These are phyloP conservation scores for Metschnikowia hibisci DNA, from an alignment of 805 yeast genomes.

Conservation along the genomic window DNA sequence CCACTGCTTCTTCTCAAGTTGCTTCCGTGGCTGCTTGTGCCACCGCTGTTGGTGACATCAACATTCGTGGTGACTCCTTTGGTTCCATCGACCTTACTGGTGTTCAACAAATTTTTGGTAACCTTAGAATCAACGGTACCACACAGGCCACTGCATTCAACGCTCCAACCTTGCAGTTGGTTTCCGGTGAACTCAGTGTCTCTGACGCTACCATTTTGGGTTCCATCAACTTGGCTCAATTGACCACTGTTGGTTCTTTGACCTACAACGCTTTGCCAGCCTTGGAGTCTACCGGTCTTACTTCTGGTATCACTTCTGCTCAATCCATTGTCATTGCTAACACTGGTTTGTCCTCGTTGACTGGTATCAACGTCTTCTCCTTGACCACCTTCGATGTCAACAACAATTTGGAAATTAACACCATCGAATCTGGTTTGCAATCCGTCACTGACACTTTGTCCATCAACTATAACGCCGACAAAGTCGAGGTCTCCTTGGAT, in stretches of 20 bases:
- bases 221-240: conserved; percentile 68
- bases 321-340: conserved; percentile 67
- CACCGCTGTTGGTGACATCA: conserved; percentile 75
- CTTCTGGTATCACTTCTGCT: conserved; percentile 67
- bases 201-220: conserved; percentile 61
- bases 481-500: conserved; percentile 65
- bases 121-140: conserved; percentile 63
- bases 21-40: conserved; percentile 70
- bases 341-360: conserved; percentile 64
- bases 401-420: conserved; percentile 80
- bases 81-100: conserved; percentile 68
- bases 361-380: conserved; percentile 55
- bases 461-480: conserved; percentile 81
- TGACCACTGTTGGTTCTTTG: conserved; percentile 79
- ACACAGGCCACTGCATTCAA: conserved; percentile 57
- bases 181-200: conserved; percentile 67
- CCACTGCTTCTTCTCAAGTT: conserved; percentile 75
- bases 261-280: conserved; percentile 84
- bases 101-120: conserved; percentile 74
- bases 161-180: conserved; percentile 75
- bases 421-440: conserved; percentile 68
- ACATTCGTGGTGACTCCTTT: conserved; percentile 56
- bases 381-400: conserved; percentile 66
- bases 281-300: conserved; percentile 63
- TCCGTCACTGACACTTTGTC: conserved; percentile 71